Conservation (phyloP, 441 rosid genomes). For the Omphalea diandra region DNA sequence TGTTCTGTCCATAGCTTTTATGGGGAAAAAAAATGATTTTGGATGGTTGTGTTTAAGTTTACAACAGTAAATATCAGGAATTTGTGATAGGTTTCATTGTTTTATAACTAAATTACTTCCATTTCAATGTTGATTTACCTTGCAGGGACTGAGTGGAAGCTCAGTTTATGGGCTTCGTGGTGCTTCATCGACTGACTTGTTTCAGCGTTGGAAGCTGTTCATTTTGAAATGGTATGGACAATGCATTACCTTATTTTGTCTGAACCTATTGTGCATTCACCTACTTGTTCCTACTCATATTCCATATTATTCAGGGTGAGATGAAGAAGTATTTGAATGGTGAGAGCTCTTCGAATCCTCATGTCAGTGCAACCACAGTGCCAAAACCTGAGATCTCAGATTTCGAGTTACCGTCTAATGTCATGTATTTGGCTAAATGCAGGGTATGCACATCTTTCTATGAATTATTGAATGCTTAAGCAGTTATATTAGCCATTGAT, state of each 20-base stretch:
- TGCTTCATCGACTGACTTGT: neutral
- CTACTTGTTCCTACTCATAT: neutral
- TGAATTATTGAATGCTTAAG: neutral
- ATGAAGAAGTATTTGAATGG: slow-evolving; percentile 25
- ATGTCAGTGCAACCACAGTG: slow-evolving; percentile 23
- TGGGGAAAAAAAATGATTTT: neutral
- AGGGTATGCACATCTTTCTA: slow-evolving; percentile 41
- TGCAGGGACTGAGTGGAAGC: neutral
- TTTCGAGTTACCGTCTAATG: slow-evolving; percentile 46
- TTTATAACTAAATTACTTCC: neutral
- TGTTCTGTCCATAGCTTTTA: neutral
- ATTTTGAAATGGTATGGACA: slow-evolving; percentile 10
- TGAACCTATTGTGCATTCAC: neutral
- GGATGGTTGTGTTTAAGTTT: neutral
- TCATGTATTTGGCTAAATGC: slow-evolving; percentile 32
- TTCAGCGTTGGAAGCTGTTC: neutral
- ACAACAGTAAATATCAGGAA: neutral
- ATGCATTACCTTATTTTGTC: neutral
- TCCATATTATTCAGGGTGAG: slow-evolving; percentile 33
- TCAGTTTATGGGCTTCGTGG: neutral
- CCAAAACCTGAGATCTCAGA: slow-evolving; percentile 63
- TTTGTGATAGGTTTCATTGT: neutral
- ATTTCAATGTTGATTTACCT: slow-evolving; percentile 1
- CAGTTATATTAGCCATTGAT: neutral
- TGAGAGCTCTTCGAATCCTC: slow-evolving; percentile 33